These are phyloP conservation scores for Ceratocystis lukuohia DNA, from an alignment of 2,329 filamentous ascomycete species.

Conservation along the genomic window DNA sequence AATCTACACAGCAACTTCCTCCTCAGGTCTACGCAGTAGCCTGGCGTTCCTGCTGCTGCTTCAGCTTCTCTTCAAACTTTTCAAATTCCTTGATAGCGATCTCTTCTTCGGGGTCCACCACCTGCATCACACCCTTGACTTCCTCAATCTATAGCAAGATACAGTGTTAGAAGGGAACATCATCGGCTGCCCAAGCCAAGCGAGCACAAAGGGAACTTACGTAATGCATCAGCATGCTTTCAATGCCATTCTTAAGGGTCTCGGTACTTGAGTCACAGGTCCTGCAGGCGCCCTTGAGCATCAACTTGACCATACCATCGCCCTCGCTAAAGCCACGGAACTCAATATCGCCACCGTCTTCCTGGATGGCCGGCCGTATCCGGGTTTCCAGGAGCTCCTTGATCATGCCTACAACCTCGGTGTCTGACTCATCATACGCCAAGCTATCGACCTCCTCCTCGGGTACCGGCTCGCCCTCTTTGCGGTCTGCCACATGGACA, in stretches of 20 bases:
- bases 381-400: conserved; percentile 93
- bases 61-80: conserved; percentile 79
- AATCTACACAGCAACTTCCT: neutral
- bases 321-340: conserved; percentile 70
- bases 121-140: conserved; percentile 81
- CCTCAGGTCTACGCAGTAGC: neutral
- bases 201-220: conserved; percentile 38
- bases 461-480: conserved; percentile 33
- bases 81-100: conserved; percentile 77
- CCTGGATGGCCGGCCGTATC: conserved; percentile 89
- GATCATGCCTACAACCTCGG: conserved; percentile 94
- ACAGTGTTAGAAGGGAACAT: conserved; percentile 24
- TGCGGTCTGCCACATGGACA: conserved; percentile 56
- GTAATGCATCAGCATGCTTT: conserved; percentile 96
- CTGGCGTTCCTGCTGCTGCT: conserved; percentile 30
- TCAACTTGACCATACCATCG: conserved; percentile 64
- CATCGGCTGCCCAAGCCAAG: too few species aligned
- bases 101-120: conserved; percentile 84
- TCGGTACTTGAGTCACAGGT: conserved; percentile 96
- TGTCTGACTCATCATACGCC: conserved; percentile 77
- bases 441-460: conserved; percentile 53
- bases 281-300: conserved; percentile 81
- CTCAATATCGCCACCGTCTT: conserved; percentile 95
- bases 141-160: conserved; percentile 64
- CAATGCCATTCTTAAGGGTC: conserved; percentile 93